These are phyloP conservation scores for Saccharomycopsis babjevae DNA, from an alignment of 805 yeast genomes.

Conservation along the genomic window DNA sequence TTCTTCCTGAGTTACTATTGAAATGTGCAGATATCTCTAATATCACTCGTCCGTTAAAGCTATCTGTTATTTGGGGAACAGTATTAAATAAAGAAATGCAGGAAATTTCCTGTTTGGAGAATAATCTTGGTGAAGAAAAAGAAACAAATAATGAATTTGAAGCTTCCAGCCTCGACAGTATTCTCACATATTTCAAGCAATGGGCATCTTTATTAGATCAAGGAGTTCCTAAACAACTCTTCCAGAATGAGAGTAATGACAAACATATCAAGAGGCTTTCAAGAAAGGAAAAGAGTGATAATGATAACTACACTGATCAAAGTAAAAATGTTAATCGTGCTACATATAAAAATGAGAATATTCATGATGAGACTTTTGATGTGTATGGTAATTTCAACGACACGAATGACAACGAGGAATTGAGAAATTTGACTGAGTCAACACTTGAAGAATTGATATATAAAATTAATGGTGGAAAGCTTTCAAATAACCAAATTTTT, in stretches of 20 bases:
- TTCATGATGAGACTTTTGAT: background rate
- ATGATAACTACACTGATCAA: background rate
- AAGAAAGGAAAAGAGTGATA: background rate
- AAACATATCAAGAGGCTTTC: background rate
- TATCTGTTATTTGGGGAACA: slow-evolving; percentile 80
- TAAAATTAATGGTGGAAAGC: slow-evolving; percentile 30
- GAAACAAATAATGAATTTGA: background rate
- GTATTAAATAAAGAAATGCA: slow-evolving; percentile 69
- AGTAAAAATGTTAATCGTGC: background rate
- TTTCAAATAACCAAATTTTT: slow-evolving; percentile 69
- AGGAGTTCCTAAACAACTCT: background rate
- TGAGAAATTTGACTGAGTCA: background rate
- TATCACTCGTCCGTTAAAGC: slow-evolving; percentile 68
- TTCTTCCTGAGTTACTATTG: slow-evolving; percentile 41
- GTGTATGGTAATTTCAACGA: background rate
- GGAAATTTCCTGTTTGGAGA: slow-evolving; percentile 50
- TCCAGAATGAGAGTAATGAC: background rate
- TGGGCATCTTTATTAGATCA: background rate
- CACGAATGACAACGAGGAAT: background rate
- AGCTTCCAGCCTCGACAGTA: background rate
- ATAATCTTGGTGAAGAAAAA: slow-evolving; percentile 22
- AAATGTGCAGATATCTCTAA: slow-evolving; percentile 96
- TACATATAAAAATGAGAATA: too few relatives aligned
- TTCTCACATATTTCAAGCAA: background rate
- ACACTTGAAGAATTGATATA: slow-evolving; percentile 35